Evolutionary conservation across 176 grass and related monocot genomes (phyloP), one percentile per base, ranked within the genome.

Genomic region (Thalia dealbata): DNA sequence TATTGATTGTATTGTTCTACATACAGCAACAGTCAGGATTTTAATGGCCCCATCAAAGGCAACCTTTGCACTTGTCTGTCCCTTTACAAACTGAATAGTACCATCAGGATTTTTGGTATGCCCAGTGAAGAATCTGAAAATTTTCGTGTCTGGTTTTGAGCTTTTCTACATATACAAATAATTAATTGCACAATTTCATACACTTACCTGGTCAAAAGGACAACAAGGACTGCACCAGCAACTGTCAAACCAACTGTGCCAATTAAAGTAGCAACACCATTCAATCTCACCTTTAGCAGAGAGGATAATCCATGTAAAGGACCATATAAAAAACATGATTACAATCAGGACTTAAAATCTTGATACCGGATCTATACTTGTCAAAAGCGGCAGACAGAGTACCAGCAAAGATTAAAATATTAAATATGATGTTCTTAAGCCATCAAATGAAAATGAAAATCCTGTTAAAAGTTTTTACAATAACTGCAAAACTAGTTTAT

Each of bases 191-290:
- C 44, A 86, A 70, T 52, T 7, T n/a, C 50, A 69, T 75, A 75
- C 78, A 56, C 29, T 70, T 91, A 93, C 90, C 95, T 99, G 81
- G 84, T 84, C 76, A 65, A 88, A 76, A 99, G 95, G 26, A 99
- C 87, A 25, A 78, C 8, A 66, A 93, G 90, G 63, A 99, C 90
- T 61, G 75, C 79, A 83, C 83, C 87, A 83, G 95, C 90, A 73
- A 99, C 95, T 1, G 83, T 80, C 79, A 93, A 81, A n/a, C 95
- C 95, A 65, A 93, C 81, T 55, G 86, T 86, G 72, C 95, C 95
- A 79, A 99, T 99, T 44, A 99, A 91, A 81, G 87, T 99, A 74
- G 90, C 90, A 77, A 99, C 90, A 61, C 95, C 95, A 80, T 93
- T 99, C 84, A 99, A 79, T 52, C 90, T 87, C 78, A 99, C 95